Percentiles rank a stretch among this genome's conserved stretches.
Conservation (phyloP, 768 basidiomycete genomes). For the Boletus subparvulus region DNA sequence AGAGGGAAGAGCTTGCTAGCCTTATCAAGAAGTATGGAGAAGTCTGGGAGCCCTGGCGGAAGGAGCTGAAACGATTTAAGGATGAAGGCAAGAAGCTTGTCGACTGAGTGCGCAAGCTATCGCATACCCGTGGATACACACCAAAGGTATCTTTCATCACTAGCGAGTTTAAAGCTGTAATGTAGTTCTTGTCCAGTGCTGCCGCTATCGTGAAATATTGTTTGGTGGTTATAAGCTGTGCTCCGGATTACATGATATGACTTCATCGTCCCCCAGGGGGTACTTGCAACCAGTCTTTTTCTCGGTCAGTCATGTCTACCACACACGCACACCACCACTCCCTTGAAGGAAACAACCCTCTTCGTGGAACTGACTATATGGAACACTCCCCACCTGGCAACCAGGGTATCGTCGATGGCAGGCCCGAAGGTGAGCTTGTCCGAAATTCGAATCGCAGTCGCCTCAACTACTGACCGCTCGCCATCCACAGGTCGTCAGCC, state of each 20-base stretch:
- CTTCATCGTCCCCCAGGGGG: slow-evolving; percentile 7
- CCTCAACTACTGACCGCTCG: neutral
- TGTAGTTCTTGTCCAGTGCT: neutral
- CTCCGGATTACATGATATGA: slow-evolving; percentile 13
- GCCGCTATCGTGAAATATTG: neutral
- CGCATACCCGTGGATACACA: neutral
- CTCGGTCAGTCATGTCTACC: slow-evolving; percentile 6
- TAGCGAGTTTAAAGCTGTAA: neutral
- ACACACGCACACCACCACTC: slow-evolving; percentile 20
- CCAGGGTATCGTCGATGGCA: slow-evolving; percentile 23
- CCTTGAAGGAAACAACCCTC: slow-evolving; percentile 18
- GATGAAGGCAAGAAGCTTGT: slow-evolving; percentile 64
- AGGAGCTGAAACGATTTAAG: slow-evolving; percentile 74
- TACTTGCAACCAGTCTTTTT: neutral
- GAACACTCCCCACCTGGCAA: slow-evolving; percentile 7
- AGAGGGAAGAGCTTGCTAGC: slow-evolving; percentile 70
- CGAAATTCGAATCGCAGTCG: too few relatives aligned
- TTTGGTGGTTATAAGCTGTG: neutral
- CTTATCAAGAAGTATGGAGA: slow-evolving; percentile 84
- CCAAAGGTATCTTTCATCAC: neutral
- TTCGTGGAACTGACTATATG: slow-evolving; percentile 17
- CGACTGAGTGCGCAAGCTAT: slow-evolving; percentile 20
- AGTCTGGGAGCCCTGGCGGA: slow-evolving; percentile 84
- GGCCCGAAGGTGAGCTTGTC: slow-evolving; percentile 13
- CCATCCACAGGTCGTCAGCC: slow-evolving; percentile 13